These are phyloP conservation scores for Suillus ampliporus DNA, from an alignment of 768 basidiomycete genomes.

Conservation along the genomic window DNA sequence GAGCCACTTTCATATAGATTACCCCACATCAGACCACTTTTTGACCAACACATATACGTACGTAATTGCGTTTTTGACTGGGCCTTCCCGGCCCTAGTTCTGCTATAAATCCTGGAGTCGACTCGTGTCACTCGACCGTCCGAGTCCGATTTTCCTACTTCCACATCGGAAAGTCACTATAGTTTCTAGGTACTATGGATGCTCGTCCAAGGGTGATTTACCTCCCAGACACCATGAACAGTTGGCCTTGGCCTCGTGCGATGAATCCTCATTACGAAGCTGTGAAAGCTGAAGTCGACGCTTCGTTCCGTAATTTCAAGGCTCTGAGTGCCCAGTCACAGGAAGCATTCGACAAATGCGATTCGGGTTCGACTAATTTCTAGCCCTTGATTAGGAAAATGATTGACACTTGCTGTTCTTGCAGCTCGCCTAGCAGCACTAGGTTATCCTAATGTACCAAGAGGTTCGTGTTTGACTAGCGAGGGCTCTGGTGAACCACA, in stretches of 20 bases:
- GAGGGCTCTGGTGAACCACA: neutral
- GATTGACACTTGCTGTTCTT: neutral
- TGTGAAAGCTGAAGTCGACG: slow-evolving; percentile 40
- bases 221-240: slow-evolving; percentile 45
- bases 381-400: too few relatives aligned
- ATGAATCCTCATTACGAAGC: slow-evolving; percentile 45
- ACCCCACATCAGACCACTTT: neutral
- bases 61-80: too few relatives aligned
- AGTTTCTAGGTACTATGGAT: neutral
- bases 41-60: too few relatives aligned
- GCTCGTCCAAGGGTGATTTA: slow-evolving; percentile 8
- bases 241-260: slow-evolving; percentile 50
- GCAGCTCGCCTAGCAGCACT: slow-evolving; percentile 15
- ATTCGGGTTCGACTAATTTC: slow-evolving; percentile 38
- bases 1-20: neutral
- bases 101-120: neutral
- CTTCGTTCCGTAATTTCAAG: slow-evolving; percentile 44
- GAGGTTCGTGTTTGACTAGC: slow-evolving; percentile 4
- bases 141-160: too few relatives aligned
- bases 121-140: neutral
- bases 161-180: neutral
- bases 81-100: too few relatives aligned
- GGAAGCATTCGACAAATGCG: slow-evolving; percentile 45
- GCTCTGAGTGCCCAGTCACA: slow-evolving; percentile 44
- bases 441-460: slow-evolving; percentile 10